phyloP scores from a whole-genome alignment of 805 yeast species.

The Debaryomyces hansenii region DNA sequence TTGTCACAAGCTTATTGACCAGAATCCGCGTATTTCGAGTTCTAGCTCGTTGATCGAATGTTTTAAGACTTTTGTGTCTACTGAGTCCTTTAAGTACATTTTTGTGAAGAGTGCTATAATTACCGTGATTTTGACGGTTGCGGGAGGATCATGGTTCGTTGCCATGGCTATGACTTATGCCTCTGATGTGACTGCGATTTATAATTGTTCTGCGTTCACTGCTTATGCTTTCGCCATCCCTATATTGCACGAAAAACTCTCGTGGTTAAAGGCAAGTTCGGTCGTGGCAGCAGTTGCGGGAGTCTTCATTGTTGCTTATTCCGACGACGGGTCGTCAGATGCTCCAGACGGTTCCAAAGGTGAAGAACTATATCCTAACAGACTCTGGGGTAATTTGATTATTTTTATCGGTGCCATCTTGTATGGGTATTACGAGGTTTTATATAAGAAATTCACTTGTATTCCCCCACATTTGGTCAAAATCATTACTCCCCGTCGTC shows the following conservation, averaged over 20 bases:
- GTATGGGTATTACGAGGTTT: conserved; percentile 81
- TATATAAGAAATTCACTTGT: conserved; percentile 74
- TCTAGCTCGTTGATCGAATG: conserved; percentile 33
- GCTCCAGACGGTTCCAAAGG: conserved; percentile 10
- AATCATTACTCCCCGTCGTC: conserved; percentile 55
- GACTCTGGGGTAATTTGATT: conserved; percentile 67
- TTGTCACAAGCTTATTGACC: conserved; percentile 34
- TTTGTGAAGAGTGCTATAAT: conserved; percentile 43
- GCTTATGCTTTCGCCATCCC: conserved; percentile 85
- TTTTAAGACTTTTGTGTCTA: conserved; percentile 33
- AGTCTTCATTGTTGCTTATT: conserved; percentile 76
- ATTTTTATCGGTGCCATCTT: conserved; percentile 73
- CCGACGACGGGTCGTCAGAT: conserved; percentile 35
- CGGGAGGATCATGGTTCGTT: conserved; percentile 84
- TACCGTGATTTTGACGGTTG: conserved; percentile 62
- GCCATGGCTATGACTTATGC: conserved; percentile 81
- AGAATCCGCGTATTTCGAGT: conserved; percentile 35
- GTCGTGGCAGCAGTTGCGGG: conserved; percentile 74
- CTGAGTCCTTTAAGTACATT: conserved; percentile 53
- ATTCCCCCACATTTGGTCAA: conserved; percentile 58
- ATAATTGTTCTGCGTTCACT: conserved; percentile 86
- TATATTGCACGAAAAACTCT: conserved; percentile 62
- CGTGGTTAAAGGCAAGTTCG: conserved; percentile 61
- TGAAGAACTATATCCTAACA: conserved; percentile 48
- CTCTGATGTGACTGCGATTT: conserved; percentile 85